These are phyloP conservation scores for Ceratobasidium sp. DNA, from an alignment of 1,284 basidiomycete species.

Conservation along the genomic window DNA sequence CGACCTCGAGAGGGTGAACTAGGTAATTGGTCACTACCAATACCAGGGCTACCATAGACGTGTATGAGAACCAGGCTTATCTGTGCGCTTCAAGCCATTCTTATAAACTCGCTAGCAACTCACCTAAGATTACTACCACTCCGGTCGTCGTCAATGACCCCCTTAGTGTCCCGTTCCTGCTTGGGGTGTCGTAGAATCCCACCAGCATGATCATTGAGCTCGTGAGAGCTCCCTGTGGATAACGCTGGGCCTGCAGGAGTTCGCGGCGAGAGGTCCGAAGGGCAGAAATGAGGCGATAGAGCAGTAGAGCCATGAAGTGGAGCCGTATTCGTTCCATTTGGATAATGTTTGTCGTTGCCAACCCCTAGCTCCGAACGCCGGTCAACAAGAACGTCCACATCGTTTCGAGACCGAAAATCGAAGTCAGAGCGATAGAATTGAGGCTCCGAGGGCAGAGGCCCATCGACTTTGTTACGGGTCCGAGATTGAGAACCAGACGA, in stretches of 20 bases:
- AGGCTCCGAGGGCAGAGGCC: neutral
- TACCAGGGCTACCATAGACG: neutral
- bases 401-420: neutral
- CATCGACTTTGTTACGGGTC: constrained; percentile 10
- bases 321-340: constrained; percentile 17
- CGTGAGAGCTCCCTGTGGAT: neutral
- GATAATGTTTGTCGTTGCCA: neutral
- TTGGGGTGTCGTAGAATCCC: constrained; percentile 10
- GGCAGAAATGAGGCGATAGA: neutral
- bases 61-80: neutral
- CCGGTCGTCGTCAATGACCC: neutral
- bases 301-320: neutral
- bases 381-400: neutral
- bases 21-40: neutral
- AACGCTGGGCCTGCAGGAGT: neutral
- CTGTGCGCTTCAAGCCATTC: neutral
- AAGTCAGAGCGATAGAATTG: no score
- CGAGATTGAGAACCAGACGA: constrained; percentile 23
- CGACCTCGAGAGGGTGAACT: constrained; percentile 1
- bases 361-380: neutral
- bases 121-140: no score
- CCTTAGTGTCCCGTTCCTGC: neutral
- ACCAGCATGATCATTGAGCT: neutral
- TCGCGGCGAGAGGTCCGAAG: constrained; percentile 1
- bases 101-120: neutral